Evolutionary conservation across 495 filamentous ascomycete genomes (phyloP).

Genomic region (Acidiella bohemica): DNA sequence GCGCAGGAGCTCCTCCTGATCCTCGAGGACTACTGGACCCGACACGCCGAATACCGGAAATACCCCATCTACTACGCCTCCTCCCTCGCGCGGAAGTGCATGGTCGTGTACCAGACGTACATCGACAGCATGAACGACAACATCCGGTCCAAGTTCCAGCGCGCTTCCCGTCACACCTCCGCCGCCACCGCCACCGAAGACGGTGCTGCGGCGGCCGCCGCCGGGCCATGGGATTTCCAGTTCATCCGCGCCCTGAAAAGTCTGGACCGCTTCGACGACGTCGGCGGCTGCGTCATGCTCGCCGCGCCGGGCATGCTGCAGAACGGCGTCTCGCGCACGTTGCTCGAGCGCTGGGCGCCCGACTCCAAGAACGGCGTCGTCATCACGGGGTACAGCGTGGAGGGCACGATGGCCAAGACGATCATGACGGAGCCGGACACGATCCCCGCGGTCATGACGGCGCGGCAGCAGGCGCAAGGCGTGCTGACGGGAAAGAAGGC

Average conservation of each 20-base stretch:
- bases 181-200: constrained; percentile 44
- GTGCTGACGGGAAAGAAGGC: constrained; percentile 26
- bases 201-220: constrained; percentile 65
- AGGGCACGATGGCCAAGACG: constrained; percentile 95
- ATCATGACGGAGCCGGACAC: constrained; percentile 84
- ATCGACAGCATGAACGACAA: constrained; percentile 97
- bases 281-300: constrained; percentile 92
- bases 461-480: constrained; percentile 2
- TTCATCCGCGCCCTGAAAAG: constrained; percentile 82
- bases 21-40: constrained; percentile 90
- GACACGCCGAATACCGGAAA: constrained; percentile 71
- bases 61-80: constrained; percentile 94
- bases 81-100: constrained; percentile 86
- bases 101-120: constrained; percentile 97
- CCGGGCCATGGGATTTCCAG: constrained; percentile 91
- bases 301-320: constrained; percentile 96
- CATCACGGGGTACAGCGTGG: constrained; percentile 94
- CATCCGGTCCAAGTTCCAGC: constrained; percentile 69
- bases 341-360: constrained; percentile 91
- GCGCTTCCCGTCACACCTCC: not conserved
- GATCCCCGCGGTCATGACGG: constrained; percentile 83
- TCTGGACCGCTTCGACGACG: constrained; percentile 89
- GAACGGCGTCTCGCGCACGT: constrained; percentile 79
- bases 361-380: constrained; percentile 90
- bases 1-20: constrained; percentile 91